A percentile compares a stretch with the other conserved stretches of the same genome.
phyloP scores from a whole-genome alignment of 768 basidiomycete genomes.

The Nevesoporus exiguus region DNA sequence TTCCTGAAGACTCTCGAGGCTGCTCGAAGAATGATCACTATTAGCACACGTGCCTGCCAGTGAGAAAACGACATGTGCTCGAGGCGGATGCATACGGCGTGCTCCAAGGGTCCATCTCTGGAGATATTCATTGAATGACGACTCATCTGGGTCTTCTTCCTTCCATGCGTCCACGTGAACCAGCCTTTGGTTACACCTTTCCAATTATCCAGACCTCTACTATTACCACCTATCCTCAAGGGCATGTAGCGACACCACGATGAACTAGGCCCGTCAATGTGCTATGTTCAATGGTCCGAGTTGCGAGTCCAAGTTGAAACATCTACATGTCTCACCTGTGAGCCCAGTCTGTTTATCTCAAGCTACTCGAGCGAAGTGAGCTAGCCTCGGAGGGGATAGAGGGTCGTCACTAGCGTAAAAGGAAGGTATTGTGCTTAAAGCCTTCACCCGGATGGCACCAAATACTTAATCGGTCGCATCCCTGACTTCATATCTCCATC shows the following conservation, averaged over 20 bases:
- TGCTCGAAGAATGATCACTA: neutral
- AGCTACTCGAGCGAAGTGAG: neutral
- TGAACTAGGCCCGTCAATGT: neutral
- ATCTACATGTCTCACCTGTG: neutral
- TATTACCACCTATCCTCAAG: too few relatives aligned
- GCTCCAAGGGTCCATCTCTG: too few relatives aligned
- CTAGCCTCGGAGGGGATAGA: neutral
- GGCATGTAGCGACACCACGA: too few relatives aligned
- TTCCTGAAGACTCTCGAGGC: neutral
- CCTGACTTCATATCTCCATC: too few relatives aligned
- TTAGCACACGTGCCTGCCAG: too few relatives aligned
- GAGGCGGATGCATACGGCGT: neutral
- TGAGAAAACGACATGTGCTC: neutral
- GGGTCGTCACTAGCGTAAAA: neutral
- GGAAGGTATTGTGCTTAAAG: slow-evolving; percentile 3
- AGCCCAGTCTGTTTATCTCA: neutral
- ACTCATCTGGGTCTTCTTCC: too few relatives aligned
- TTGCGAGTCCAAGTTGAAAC: neutral
- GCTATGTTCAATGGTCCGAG: neutral
- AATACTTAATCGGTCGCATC: neutral
- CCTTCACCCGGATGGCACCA: neutral
- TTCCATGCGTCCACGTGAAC: too few relatives aligned
- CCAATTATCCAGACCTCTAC: too few relatives aligned
- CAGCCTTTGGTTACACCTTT: too few relatives aligned
- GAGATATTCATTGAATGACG: too few relatives aligned